A percentile compares a stretch with the other conserved stretches of the same genome.
Evolutionary conservation across 805 yeast species (phyloP).

Genomic region (Ogataea naganishii): DNA sequence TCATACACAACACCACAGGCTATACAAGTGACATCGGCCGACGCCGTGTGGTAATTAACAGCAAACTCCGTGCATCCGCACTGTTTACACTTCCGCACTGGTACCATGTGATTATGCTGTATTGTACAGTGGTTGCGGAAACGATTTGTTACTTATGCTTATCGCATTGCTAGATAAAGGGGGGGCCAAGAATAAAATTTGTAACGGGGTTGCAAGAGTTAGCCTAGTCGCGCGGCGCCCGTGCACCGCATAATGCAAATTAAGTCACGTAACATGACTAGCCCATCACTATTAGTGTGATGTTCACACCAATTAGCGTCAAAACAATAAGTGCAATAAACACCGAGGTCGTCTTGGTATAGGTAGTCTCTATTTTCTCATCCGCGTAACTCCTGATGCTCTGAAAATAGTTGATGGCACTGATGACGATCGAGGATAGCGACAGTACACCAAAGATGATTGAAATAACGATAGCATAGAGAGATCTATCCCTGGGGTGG

Average conservation of each 20-base stretch:
- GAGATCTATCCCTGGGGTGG: constrained; percentile 5
- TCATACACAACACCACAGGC: constrained; percentile 83
- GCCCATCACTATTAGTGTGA: constrained; percentile 16
- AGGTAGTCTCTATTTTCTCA: constrained; percentile 30
- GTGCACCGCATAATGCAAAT: too few species aligned
- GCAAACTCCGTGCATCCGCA: constrained; percentile 49
- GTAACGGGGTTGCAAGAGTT: too few species aligned
- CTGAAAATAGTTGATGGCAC: constrained; percentile 32
- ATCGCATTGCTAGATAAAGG: too few species aligned
- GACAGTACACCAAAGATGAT: constrained; percentile 29
- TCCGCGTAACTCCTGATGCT: constrained; percentile 36
- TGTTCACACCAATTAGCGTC: constrained; percentile 27
- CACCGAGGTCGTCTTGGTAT: constrained; percentile 24
- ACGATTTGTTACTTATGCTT: too few species aligned
- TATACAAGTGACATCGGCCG: constrained; percentile 74
- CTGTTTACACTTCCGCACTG: too few species aligned
- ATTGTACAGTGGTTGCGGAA: too few species aligned
- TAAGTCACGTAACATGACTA: constrained; percentile 2
- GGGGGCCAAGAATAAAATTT: too few species aligned
- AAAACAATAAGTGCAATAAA: constrained; percentile 26
- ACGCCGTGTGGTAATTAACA: constrained; percentile 45
- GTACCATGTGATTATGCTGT: too few species aligned
- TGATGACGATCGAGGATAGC: constrained; percentile 26
- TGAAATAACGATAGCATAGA: constrained; percentile 24
- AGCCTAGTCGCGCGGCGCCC: too few species aligned